Conservation (phyloP, 306 rosid species). For the Rosa persica region DNA sequence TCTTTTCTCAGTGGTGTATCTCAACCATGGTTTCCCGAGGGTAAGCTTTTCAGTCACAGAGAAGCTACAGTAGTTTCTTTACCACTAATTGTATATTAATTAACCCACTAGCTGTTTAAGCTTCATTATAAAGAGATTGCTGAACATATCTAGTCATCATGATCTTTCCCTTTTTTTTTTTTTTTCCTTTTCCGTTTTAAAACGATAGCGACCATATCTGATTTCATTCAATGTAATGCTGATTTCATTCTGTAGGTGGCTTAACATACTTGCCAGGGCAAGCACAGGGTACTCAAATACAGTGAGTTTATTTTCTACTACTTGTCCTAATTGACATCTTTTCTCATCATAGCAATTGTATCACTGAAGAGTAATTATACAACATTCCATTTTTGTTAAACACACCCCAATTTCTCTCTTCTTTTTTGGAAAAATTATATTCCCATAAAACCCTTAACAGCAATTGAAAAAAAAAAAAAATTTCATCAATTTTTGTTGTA, state of each 20-base stretch:
- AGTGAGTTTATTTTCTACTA: conserved; percentile 45
- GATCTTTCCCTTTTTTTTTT: background rate
- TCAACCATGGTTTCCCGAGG: conserved; percentile 81
- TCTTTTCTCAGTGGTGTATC: conserved; percentile 48
- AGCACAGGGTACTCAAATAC: conserved; percentile 56
- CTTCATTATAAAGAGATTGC: conserved; percentile 8
- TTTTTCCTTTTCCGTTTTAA: background rate
- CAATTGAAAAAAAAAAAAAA: no score
- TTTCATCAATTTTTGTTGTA: no score
- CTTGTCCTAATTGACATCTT: background rate
- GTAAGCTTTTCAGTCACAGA: conserved; percentile 32
- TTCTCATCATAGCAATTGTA: background rate
- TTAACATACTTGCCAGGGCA: conserved; percentile 62
- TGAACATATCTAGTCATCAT: background rate
- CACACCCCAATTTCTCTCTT: no score
- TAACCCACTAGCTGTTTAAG: conserved; percentile 15
- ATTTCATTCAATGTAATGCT: conserved; percentile 21
- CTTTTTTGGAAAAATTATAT: no score
- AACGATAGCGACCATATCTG: background rate
- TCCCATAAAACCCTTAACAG: no score
- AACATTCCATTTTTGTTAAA: no score
- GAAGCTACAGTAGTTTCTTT: background rate
- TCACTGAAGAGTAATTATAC: background rate
- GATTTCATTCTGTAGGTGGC: conserved; percentile 54
- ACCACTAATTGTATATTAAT: background rate